A percentile compares a stretch with the other conserved stretches of the same genome.
Conservation (phyloP, 352 stramenopile genomes). For the Pythium angustatum region DNA sequence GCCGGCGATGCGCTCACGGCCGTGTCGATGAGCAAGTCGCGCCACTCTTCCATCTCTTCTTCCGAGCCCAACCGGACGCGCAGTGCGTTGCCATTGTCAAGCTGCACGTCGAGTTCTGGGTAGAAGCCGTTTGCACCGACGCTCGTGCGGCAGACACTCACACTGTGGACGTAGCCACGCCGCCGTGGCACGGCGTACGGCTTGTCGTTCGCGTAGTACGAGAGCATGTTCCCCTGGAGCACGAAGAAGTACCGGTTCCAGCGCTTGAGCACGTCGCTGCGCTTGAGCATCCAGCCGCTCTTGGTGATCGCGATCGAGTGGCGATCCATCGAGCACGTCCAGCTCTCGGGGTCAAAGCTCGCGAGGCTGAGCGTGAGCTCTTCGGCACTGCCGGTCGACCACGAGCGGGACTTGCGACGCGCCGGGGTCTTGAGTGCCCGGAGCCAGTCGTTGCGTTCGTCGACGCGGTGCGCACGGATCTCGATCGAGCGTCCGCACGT, state of each 20-base stretch:
- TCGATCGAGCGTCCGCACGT: slow-evolving; percentile 68
- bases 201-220: slow-evolving; percentile 75
- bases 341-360: slow-evolving; percentile 55
- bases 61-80: slow-evolving; percentile 31
- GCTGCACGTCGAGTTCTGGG: slow-evolving; percentile 29
- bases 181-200: slow-evolving; percentile 70
- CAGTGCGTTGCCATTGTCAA: slow-evolving; percentile 27
- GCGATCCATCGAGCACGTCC: slow-evolving; percentile 55
- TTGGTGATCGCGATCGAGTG: slow-evolving; percentile 59
- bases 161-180: slow-evolving; percentile 56
- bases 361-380: slow-evolving; percentile 56
- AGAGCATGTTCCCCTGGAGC: slow-evolving; percentile 66
- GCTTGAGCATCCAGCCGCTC: slow-evolving; percentile 71
- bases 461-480: slow-evolving; percentile 59
- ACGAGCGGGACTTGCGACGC: slow-evolving; percentile 60
- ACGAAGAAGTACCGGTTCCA: slow-evolving; percentile 81
- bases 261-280: slow-evolving; percentile 51
- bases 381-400: slow-evolving; percentile 51
- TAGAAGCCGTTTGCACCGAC: slow-evolving; percentile 25
- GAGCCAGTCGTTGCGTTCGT: slow-evolving; percentile 72
- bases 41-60: slow-evolving; percentile 38
- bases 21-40: slow-evolving; percentile 26
- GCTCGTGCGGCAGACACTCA: slow-evolving; percentile 28
- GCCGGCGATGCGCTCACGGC: slow-evolving; percentile 1
- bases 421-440: slow-evolving; percentile 61